Conservation (phyloP, 805 yeast species). For the Wickerhamiella lipophila region DNA sequence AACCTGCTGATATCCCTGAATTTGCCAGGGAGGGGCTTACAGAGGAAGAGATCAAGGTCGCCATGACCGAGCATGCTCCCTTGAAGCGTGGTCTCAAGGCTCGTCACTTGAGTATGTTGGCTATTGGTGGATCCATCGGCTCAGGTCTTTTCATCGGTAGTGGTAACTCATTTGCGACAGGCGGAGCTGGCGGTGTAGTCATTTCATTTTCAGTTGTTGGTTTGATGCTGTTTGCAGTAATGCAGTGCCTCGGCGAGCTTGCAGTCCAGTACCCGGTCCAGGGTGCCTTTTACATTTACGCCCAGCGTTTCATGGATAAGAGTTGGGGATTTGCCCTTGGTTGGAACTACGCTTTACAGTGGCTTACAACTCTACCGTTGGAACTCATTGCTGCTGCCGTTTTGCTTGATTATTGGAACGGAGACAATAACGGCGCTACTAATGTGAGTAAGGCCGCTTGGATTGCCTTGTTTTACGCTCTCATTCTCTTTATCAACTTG, state of each 20-base stretch:
- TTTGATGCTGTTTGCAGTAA: constrained; percentile 49
- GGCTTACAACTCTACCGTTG: constrained; percentile 48
- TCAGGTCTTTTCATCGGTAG: constrained; percentile 52
- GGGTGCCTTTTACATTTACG: constrained; percentile 48
- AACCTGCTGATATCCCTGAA: constrained; percentile 26
- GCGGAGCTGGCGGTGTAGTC: constrained; percentile 46
- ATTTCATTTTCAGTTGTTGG: constrained; percentile 52
- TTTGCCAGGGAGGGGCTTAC: constrained; percentile 23
- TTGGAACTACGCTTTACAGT: constrained; percentile 53
- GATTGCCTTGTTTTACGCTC: constrained; percentile 44
- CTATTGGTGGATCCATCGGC: constrained; percentile 78
- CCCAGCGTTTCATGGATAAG: constrained; percentile 47
- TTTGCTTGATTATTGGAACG: constrained; percentile 42
- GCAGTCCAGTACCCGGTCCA: constrained; percentile 50
- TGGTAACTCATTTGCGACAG: constrained; percentile 36
- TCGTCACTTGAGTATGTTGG: constrained; percentile 31
- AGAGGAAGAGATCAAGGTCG: constrained; percentile 29
- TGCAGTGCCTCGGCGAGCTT: constrained; percentile 56
- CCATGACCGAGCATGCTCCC: constrained; percentile 43
- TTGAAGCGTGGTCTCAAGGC: constrained; percentile 33
- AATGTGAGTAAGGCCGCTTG: constrained; percentile 41
- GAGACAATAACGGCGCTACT: constrained; percentile 24
- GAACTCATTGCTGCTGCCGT: constrained; percentile 52
- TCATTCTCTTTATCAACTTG: constrained; percentile 38
- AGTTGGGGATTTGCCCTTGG: constrained; percentile 56